A percentile compares a stretch with the other conserved stretches of the same genome.
phyloP scores from a whole-genome alignment of 805 yeast genomes.

The Metschnikowia colocasiae region DNA sequence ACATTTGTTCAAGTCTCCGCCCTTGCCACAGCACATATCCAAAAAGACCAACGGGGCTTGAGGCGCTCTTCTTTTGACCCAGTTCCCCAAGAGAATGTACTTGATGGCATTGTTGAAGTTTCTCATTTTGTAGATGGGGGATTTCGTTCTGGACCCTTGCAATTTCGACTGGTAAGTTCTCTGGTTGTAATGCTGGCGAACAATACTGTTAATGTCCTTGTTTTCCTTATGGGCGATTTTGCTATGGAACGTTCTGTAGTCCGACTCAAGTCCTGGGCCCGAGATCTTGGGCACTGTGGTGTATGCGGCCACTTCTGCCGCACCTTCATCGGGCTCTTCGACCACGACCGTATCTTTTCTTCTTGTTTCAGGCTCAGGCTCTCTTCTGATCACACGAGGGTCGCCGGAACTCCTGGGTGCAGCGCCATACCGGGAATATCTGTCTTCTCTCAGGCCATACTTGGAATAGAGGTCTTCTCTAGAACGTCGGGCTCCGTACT shows the following conservation, averaged over 20 bases:
- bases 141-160: constrained; percentile 58
- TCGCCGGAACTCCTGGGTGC: constrained; percentile 8
- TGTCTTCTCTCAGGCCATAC: constrained; percentile 7
- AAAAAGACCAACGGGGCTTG: constrained; percentile 46
- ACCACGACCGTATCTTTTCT: constrained; percentile 7
- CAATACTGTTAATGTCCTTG: constrained; percentile 58
- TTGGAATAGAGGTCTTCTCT: background rate
- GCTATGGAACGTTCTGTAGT: constrained; percentile 39
- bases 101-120: constrained; percentile 91
- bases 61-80: constrained; percentile 37
- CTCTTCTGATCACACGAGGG: constrained; percentile 16
- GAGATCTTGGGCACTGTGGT: constrained; percentile 17
- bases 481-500: constrained; percentile 28
- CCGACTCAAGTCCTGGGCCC: constrained; percentile 17
- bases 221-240: constrained; percentile 31
- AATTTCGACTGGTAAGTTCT: constrained; percentile 66
- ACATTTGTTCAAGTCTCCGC: constrained; percentile 94
- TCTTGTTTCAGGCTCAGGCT: constrained; percentile 14
- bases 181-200: constrained; percentile 81
- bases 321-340: constrained; percentile 7
- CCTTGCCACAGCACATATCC: constrained; percentile 96
- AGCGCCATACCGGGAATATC: constrained; percentile 20
- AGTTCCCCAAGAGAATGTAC: constrained; percentile 74
- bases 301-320: constrained; percentile 16
- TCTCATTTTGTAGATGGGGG: constrained; percentile 82